Percentiles rank a stretch among this genome's conserved stretches.
phyloP scores from a whole-genome alignment of 2,329 filamentous ascomycete species.

The Phialemonium atrogriseum region DNA sequence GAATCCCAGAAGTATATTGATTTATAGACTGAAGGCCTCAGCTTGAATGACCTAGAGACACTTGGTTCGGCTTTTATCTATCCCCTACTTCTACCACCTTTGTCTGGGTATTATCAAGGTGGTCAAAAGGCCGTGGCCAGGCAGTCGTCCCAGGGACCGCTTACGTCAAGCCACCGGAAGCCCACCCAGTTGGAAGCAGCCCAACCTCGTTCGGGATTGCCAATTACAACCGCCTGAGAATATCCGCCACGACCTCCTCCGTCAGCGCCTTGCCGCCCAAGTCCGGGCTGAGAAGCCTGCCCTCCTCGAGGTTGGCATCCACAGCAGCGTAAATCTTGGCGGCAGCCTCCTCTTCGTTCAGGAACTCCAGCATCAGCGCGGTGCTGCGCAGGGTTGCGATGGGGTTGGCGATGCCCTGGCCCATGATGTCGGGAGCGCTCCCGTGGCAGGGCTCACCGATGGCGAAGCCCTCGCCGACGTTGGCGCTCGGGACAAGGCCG shows the following conservation, averaged over 20 bases:
- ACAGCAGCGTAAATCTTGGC: slow-evolving; percentile 84
- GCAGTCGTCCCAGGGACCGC: no score
- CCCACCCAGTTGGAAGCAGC: no score
- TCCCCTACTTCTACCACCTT: no score
- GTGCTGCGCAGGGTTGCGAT: slow-evolving; percentile 89
- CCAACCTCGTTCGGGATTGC: no score
- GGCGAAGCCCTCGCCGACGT: slow-evolving; percentile 88
- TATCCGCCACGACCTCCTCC: slow-evolving; percentile 75
- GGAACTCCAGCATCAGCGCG: slow-evolving; percentile 92
- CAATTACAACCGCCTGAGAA: slow-evolving; percentile 67
- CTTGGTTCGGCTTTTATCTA: no score
- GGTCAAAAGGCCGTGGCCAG: no score
- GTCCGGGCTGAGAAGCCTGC: slow-evolving; percentile 72
- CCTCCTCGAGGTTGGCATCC: slow-evolving; percentile 79
- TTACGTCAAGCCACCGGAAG: no score
- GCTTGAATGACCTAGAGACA: no score
- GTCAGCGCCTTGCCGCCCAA: slow-evolving; percentile 80
- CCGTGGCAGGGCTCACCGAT: slow-evolving; percentile 98
- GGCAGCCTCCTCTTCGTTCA: slow-evolving; percentile 78
- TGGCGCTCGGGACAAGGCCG: slow-evolving; percentile 88
- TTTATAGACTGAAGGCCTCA: no score
- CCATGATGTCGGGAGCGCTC: slow-evolving; percentile 91
- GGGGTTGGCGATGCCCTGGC: slow-evolving; percentile 86
- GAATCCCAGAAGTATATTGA: no score
- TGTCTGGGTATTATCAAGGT: no score